phyloP scores from a whole-genome alignment of 2,329 filamentous ascomycete genomes.

The Aspergillus sp. region DNA sequence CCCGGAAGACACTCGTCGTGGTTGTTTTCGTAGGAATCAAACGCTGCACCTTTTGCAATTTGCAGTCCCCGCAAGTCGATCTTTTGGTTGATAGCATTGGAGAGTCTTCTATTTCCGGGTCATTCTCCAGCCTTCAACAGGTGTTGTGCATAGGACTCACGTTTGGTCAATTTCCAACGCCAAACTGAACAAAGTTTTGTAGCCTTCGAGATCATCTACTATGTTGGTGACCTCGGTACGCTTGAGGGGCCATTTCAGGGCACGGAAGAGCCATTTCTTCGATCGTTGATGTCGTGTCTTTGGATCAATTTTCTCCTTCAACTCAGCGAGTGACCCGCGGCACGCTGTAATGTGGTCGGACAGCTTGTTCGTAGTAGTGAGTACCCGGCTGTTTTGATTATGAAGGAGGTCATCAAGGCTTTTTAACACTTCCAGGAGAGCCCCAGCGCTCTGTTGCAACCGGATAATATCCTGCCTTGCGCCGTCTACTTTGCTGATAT shows the following conservation, averaged over 20 bases:
- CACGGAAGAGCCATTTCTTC: constrained; percentile 24
- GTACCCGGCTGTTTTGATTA: constrained; percentile 1
- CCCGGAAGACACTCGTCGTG: constrained; percentile 21
- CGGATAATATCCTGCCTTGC: constrained; percentile 21
- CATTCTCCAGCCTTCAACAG: background rate
- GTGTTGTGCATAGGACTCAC: constrained; percentile 16
- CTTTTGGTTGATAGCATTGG: constrained; percentile 9
- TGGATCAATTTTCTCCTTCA: constrained; percentile 16
- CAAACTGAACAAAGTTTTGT: constrained; percentile 24
- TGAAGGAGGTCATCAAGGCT: constrained; percentile 14
- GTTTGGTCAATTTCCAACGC: constrained; percentile 28
- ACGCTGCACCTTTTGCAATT: constrained; percentile 11
- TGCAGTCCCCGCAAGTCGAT: constrained; percentile 15
- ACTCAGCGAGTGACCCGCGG: background rate
- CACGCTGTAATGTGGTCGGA: background rate
- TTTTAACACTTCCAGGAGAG: constrained; percentile 14
- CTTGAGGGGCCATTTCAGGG: constrained; percentile 32
- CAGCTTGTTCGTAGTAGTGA: constrained; percentile 4
- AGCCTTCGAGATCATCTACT: constrained; percentile 20
- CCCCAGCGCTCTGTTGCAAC: constrained; percentile 13
- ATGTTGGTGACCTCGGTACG: constrained; percentile 22
- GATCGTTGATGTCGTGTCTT: constrained; percentile 13
- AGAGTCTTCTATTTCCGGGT: constrained; percentile 1
- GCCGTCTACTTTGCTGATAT: constrained; percentile 23
- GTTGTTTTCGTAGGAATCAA: constrained; percentile 16